These are phyloP conservation scores for Boechera stricta DNA, from an alignment of 345 rosid species.

Conservation along the genomic window DNA sequence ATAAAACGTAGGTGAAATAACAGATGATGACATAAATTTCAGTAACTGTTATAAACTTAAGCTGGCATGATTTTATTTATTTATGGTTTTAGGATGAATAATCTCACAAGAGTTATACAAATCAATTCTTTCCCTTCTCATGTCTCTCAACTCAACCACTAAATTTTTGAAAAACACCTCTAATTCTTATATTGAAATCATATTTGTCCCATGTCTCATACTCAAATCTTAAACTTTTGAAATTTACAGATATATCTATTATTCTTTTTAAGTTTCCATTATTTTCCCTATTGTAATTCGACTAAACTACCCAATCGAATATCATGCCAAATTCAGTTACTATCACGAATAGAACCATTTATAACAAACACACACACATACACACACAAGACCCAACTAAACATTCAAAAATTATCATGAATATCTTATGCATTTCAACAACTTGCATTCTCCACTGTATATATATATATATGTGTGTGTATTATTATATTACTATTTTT, in stretches of 20 bases:
- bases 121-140: neutral
- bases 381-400: slow-evolving; percentile 45
- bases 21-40: slow-evolving; percentile 27
- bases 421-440: slow-evolving; percentile 41
- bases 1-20: slow-evolving; percentile 2
- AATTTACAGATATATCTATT: neutral
- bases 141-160: neutral
- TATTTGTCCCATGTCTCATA: neutral
- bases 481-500: neutral
- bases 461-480: neutral
- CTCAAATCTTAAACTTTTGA: neutral
- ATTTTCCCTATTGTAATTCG: neutral
- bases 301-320: slow-evolving; percentile 25
- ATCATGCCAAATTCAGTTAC: slow-evolving; percentile 38
- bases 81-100: slow-evolving; percentile 9
- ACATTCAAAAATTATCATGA: slow-evolving; percentile 33
- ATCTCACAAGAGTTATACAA: slow-evolving; percentile 13
- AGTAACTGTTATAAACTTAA: slow-evolving; percentile 5
- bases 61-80: slow-evolving; percentile 10
- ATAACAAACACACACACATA: slow-evolving; percentile 40
- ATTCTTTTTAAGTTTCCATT: neutral
- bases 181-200: neutral
- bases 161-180: no score
- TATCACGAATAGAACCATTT: slow-evolving; percentile 29
- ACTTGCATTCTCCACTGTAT: slow-evolving; percentile 26